Evolutionary conservation across 768 basidiomycete genomes (phyloP).

Genomic region (Lentinula detonsa): DNA sequence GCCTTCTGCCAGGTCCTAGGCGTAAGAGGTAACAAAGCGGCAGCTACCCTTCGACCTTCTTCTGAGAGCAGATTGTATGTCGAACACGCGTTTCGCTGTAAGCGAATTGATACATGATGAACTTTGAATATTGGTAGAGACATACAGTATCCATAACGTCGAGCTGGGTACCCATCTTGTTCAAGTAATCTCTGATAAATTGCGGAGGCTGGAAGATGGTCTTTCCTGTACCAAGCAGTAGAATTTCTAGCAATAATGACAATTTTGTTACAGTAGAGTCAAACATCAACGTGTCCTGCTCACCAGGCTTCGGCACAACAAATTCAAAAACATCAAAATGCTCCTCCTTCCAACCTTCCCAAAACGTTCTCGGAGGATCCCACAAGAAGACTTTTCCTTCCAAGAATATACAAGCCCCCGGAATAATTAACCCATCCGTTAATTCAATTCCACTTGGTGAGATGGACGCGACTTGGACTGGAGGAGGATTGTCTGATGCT

Average conservation of each 20-base stretch:
- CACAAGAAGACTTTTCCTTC: constrained; percentile 86
- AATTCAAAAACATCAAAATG: constrained; percentile 79
- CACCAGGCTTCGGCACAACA: constrained; percentile 83
- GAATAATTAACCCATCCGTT: constrained; percentile 72
- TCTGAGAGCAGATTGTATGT: constrained; percentile 93
- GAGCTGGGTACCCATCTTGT: constrained; percentile 73
- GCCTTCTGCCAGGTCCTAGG: constrained; percentile 47
- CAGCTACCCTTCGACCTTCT: constrained; percentile 90
- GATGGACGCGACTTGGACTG: constrained; percentile 69
- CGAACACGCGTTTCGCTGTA: constrained; percentile 84
- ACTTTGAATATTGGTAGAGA: constrained; percentile 7
- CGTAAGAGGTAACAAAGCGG: constrained; percentile 73
- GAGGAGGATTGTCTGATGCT: constrained; percentile 58
- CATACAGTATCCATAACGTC: constrained; percentile 84
- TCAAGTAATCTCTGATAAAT: constrained; percentile 59
- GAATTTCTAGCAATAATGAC: constrained; percentile 55
- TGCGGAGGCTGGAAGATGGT: constrained; percentile 66
- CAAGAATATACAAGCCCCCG: constrained; percentile 76
- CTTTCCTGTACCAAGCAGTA: constrained; percentile 84
- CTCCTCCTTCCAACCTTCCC: constrained; percentile 67
- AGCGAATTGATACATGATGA: background rate
- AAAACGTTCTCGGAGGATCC: constrained; percentile 64
- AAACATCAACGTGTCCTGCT: constrained; percentile 15
- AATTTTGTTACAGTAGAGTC: background rate
- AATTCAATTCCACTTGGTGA: constrained; percentile 60